Conservation (phyloP, 352 stramenopile genomes). For the Globisporangium nunn region DNA sequence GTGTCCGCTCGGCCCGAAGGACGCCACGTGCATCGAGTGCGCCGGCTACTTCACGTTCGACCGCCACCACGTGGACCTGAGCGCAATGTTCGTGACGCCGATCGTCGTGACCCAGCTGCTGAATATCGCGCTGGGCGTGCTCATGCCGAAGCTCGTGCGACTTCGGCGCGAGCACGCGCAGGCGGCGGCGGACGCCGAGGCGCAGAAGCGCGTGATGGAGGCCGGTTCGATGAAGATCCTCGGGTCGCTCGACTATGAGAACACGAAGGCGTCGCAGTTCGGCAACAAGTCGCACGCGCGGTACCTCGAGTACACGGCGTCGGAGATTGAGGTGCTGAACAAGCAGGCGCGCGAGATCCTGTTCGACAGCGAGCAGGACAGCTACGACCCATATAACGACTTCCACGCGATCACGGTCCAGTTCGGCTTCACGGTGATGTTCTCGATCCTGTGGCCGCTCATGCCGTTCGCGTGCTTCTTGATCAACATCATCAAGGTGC, state of each 20-base stretch:
- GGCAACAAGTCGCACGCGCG: conserved; percentile 59
- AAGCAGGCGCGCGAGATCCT: conserved; percentile 60
- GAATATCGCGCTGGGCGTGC: conserved; percentile 67
- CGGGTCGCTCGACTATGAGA: conserved; percentile 69
- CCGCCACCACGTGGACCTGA: conserved; percentile 74
- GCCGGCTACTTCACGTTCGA: conserved; percentile 81
- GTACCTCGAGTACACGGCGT: conserved; percentile 55
- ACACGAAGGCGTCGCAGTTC: conserved; percentile 65
- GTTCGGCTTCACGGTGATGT: conserved; percentile 76
- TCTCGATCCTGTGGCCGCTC: conserved; percentile 68
- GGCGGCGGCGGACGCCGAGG: conserved; percentile 45
- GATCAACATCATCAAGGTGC: conserved; percentile 65
- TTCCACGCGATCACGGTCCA: conserved; percentile 68
- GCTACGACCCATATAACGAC: conserved; percentile 72
- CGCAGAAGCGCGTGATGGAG: conserved; percentile 61
- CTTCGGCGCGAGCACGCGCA: conserved; percentile 55
- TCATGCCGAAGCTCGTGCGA: conserved; percentile 61
- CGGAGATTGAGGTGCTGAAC: conserved; percentile 59
- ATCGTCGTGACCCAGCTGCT: conserved; percentile 81
- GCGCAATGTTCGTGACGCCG: conserved; percentile 81
- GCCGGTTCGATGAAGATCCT: conserved; percentile 78
- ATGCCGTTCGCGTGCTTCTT: conserved; percentile 70
- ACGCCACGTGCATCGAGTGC: conserved; percentile 67
- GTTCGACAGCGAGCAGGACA: conserved; percentile 67
- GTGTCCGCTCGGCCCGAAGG: conserved; percentile 60